A percentile compares a stretch with the other conserved stretches of the same genome.
phyloP scores from a whole-genome alignment of 495 filamentous ascomycete species.

The Aspergillus heteromorphus region DNA sequence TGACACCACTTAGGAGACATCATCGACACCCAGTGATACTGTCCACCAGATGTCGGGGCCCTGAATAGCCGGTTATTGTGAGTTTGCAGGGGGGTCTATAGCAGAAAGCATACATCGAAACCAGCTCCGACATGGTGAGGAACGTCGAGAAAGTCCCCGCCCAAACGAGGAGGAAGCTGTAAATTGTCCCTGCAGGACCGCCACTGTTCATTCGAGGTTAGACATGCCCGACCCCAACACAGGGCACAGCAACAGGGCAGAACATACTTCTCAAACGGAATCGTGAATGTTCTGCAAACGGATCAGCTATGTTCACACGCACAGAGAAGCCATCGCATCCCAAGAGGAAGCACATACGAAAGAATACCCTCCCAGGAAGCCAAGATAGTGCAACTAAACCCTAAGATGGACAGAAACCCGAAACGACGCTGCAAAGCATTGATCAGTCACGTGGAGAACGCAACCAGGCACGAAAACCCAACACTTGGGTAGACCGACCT shows the following conservation, averaged over 20 bases:
- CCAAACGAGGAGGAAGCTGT: slow-evolving; percentile 48
- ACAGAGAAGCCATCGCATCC: too few relatives aligned
- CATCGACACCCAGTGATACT: slow-evolving; percentile 50
- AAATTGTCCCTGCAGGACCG: slow-evolving; percentile 47
- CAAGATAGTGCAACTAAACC: slow-evolving; percentile 45
- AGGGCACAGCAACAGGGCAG: too few relatives aligned
- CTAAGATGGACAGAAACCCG: slow-evolving; percentile 43
- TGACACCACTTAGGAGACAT: slow-evolving; percentile 31
- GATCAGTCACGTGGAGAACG: not conserved
- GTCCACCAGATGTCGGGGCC: slow-evolving; percentile 44
- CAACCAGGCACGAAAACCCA: not conserved
- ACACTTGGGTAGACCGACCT: too few relatives aligned
- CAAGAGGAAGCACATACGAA: slow-evolving; percentile 15
- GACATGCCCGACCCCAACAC: too few relatives aligned
- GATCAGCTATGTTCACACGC: slow-evolving; percentile 1
- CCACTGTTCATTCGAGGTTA: slow-evolving; percentile 23
- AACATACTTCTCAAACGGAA: slow-evolving; percentile 30
- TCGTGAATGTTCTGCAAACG: slow-evolving; percentile 23
- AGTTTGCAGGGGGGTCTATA: too few relatives aligned
- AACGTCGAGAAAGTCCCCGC: slow-evolving; percentile 24
- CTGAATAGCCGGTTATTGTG: not conserved
- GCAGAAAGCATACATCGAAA: slow-evolving; percentile 20
- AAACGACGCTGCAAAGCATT: slow-evolving; percentile 35
- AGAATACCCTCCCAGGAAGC: slow-evolving; percentile 46
- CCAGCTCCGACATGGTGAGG: slow-evolving; percentile 31